Evolutionary conservation across 2,329 filamentous ascomycete species (phyloP).

Genomic region (Aspergillus brunneoviolaceus): DNA sequence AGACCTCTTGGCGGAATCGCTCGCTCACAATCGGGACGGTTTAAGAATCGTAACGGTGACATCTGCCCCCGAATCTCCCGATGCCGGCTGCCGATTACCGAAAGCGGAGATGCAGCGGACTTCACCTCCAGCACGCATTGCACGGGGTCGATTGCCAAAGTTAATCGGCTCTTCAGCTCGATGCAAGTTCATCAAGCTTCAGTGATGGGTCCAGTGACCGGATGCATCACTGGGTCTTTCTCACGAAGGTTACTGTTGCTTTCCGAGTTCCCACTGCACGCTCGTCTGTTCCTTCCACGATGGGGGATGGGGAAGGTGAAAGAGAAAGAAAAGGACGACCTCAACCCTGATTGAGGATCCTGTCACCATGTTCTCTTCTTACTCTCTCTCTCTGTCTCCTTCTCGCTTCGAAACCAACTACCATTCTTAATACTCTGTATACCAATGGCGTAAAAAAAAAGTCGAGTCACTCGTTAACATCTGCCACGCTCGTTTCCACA

Average conservation of each 20-base stretch:
- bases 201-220: background rate
- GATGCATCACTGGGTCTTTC: background rate
- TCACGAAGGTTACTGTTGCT: slow-evolving; percentile 3
- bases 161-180: background rate
- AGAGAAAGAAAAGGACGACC: background rate
- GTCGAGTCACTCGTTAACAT: slow-evolving; percentile 10
- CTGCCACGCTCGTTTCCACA: slow-evolving; percentile 17
- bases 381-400: slow-evolving; percentile 7
- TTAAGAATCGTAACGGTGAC: slow-evolving; percentile 12
- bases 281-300: slow-evolving; percentile 15
- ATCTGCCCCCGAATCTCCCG: slow-evolving; percentile 1
- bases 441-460: slow-evolving; percentile 16
- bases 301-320: background rate
- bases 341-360: background rate
- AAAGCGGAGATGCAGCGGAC: slow-evolving; percentile 21
- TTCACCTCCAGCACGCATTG: slow-evolving; percentile 3
- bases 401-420: background rate
- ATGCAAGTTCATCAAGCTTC: no score
- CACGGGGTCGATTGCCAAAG: background rate
- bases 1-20: background rate
- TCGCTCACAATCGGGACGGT: background rate
- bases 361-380: background rate
- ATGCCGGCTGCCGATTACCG: slow-evolving; percentile 13
- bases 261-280: background rate
- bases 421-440: slow-evolving; percentile 11